Base-by-base conservation (phyloP, 1,284 basidiomycete genomes). In the Marasmius fiardii region DNA sequence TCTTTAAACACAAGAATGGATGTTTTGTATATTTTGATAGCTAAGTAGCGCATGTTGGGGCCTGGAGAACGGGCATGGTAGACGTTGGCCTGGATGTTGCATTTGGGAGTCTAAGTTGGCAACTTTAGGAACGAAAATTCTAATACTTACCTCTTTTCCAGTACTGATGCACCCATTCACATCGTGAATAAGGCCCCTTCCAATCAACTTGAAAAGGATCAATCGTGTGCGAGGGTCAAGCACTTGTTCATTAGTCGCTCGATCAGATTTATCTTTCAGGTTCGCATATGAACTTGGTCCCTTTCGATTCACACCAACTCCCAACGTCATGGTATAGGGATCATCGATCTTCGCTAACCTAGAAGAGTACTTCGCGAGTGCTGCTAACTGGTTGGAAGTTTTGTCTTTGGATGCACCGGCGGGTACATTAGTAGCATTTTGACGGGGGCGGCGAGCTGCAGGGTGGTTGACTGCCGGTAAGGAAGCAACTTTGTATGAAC, bases 21-120 rank as follows among this genome's bases (percentile, higher is more conserved):
- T 0, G 97, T 99, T 70, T 99, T 97, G 79, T 96, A 99, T 63
- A 99, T 96, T 73, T 99, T 99, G 60, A 99, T 80, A 0, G 96
- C 95, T 33, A 95, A 74, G 68, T 89, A 91, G 16, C 72, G 71
- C 16, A 73, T 71, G 10, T 81, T 78, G 10, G 28, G 28, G 10
- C 28, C 28, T 0, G 86, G 82, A 0, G 88, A 84, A 43, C 88
- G 68, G 0, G 93, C 92, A 67, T 95, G 93, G 67, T 97, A 97
- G 7, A 97, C 94, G 63, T 96, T 97, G 2, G 94, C 94, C 93
- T 95, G 60, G 21, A 20, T 43, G 51, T 52, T 33, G 44, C 60
- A 33, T 50, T 39, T 50, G 49, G 43, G 51, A 58, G 60, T 51
- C 34, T 23, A 51, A 47, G 41, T 3, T 20, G 14, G 26, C 8